These are phyloP conservation scores for Candida anutae DNA, from an alignment of 1,139 yeast genomes.

Conservation along the genomic window DNA sequence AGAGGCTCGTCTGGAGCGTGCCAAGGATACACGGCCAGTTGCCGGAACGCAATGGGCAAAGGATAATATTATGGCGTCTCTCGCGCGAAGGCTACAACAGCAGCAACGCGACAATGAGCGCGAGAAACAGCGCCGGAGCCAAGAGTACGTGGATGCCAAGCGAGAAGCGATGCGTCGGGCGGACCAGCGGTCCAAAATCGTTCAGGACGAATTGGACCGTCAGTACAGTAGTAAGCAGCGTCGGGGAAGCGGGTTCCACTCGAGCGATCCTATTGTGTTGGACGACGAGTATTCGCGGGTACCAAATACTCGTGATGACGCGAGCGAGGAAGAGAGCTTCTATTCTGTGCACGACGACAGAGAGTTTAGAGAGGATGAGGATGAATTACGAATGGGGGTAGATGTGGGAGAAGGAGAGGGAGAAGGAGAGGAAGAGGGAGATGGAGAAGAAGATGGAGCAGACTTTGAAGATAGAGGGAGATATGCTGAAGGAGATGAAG, in stretches of 20 bases:
- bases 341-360: constrained; percentile 6
- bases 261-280: constrained; percentile 18
- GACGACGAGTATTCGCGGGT: constrained; percentile 10
- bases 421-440: constrained; percentile 2
- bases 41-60: too few relatives aligned
- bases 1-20: neutral
- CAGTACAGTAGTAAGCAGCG: neutral
- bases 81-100: neutral
- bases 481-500: too few relatives aligned
- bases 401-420: constrained; percentile 1
- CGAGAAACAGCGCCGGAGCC: neutral
- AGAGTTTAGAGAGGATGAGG: constrained; percentile 3
- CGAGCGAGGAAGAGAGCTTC: constrained; percentile 6
- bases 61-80: neutral
- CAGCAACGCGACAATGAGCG: neutral
- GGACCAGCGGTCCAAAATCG: too few relatives aligned
- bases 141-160: constrained; percentile 2
- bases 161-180: constrained; percentile 3
- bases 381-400: neutral
- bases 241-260: constrained; percentile 8
- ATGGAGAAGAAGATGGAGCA: constrained; percentile 1
- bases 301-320: too few relatives aligned
- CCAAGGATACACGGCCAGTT: neutral
- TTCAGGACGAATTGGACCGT: constrained; percentile 1
- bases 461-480: constrained; percentile 1